A percentile compares a stretch with the other conserved stretches of the same genome.
phyloP scores from a whole-genome alignment of 129 eudicot species.

The Sambucus nigra region DNA sequence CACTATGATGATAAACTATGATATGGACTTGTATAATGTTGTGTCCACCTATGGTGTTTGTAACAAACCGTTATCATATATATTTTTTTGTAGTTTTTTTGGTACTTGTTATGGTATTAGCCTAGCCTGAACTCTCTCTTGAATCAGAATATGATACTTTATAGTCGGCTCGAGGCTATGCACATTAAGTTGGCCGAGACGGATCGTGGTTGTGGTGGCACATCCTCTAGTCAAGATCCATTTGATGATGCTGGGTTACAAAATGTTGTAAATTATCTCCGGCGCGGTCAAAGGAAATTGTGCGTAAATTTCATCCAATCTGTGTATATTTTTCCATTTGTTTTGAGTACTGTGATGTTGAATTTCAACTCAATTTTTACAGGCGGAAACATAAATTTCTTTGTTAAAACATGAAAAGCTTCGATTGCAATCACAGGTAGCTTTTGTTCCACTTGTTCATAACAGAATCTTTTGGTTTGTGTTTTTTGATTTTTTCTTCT shows the following conservation, averaged over 20 bases:
- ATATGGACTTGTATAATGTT: too few relatives aligned
- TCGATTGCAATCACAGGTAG: constrained; percentile 67
- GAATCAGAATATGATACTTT: constrained; percentile 56
- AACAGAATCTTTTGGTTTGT: too few relatives aligned
- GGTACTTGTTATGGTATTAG: too few relatives aligned
- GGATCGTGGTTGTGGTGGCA: constrained; percentile 35
- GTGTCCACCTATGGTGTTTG: too few relatives aligned
- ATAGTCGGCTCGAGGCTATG: constrained; percentile 69
- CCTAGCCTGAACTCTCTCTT: neutral
- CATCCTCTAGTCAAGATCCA: constrained; percentile 20
- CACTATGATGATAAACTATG: too few relatives aligned
- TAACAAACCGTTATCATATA: too few relatives aligned
- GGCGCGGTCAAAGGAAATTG: constrained; percentile 91
- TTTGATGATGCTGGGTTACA: constrained; percentile 68
- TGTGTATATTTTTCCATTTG: neutral
- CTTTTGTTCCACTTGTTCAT: too few relatives aligned
- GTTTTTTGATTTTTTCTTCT: too few relatives aligned
- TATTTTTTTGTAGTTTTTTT: too few relatives aligned
- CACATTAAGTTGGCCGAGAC: constrained; percentile 75
- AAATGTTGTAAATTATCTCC: constrained; percentile 74
- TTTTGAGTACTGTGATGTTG: neutral
- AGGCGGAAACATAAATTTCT: constrained; percentile 87
- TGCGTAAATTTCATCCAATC: constrained; percentile 5
- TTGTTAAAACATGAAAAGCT: constrained; percentile 79
- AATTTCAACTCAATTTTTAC: neutral